Base-by-base conservation (phyloP, 2,329 filamentous ascomycete genomes). In the Diaporthe batatas region DNA sequence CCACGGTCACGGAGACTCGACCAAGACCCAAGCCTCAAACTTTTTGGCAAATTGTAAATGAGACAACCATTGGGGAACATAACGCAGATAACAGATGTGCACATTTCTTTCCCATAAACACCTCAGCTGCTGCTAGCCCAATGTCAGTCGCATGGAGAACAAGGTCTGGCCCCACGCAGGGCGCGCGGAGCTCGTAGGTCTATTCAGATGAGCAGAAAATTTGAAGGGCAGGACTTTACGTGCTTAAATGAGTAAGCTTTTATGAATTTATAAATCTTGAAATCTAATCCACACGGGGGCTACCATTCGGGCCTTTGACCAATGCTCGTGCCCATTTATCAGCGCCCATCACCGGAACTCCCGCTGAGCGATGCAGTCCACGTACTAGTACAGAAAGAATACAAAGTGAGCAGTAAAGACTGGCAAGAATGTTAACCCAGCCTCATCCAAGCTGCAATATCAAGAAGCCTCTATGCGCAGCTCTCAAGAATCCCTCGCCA, bases 371-470 rank as follows among this genome's bases (percentile, higher is more conserved):
- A 64, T 64, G 42, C 58, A 6, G 25, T 23, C 21, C 8, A 49
- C n/a, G 47, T 64, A 47, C 42, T 64, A 32, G 16, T 64, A 64
- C 58, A 64, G 10, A 65, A 29, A 11, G 29, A 36, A 25, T 47
- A 3, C 6, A 34, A 12, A 16, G 21, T 23, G 42, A 12, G 25
- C 44, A 7, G 29, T 11, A 65, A 12, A 36, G 62, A 65, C 62
- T 25, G 62, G 29, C 32, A 29, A 65, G 44, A 49, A 34, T 8
- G 18, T 51, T 65, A 36, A 65, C 25, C 11, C 44, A 65, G 44
- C 25, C 25, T 65, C 44, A 51, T 65, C 44, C 44, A 51, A 51
- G 44, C 44, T 65, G 29, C 62, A 25, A 7, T 3, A 4, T 12
- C 21, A 3, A 11, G 32, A 65, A 51, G 10, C 42, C 25, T 32